phyloP scores from a whole-genome alignment of 495 filamentous ascomycete species.

The Copromyces sp. region DNA sequence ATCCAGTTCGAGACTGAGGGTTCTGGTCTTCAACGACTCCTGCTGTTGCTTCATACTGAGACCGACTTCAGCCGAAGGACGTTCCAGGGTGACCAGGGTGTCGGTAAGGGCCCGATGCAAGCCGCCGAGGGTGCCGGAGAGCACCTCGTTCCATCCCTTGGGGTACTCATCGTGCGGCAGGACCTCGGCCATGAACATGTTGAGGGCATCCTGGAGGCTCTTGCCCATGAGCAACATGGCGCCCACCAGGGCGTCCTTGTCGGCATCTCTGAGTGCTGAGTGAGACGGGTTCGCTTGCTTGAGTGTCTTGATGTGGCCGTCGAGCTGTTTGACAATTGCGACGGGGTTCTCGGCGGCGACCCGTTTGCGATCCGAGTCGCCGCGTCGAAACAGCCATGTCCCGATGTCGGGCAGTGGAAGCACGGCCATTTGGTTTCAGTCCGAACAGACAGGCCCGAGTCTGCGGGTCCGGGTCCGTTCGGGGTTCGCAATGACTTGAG shows the following conservation, averaged over 20 bases:
- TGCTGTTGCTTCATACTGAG: background rate
- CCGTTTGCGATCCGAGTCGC: slow-evolving; percentile 8
- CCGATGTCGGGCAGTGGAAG: slow-evolving; percentile 12
- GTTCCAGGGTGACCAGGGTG: slow-evolving; percentile 4
- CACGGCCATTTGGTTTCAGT: slow-evolving; percentile 7
- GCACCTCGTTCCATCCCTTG: slow-evolving; percentile 19
- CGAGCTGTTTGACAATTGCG: slow-evolving; percentile 16
- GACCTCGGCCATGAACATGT: slow-evolving; percentile 15
- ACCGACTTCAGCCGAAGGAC: background rate
- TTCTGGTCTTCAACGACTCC: background rate
- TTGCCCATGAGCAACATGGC: slow-evolving; percentile 19
- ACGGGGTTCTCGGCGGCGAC: slow-evolving; percentile 12
- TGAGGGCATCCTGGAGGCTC: slow-evolving; percentile 18
- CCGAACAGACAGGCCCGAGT: background rate
- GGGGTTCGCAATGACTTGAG: background rate
- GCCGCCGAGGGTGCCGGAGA: slow-evolving; percentile 21
- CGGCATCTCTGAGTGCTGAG: slow-evolving; percentile 13
- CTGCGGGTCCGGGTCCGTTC: background rate
- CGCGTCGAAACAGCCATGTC: slow-evolving; percentile 18
- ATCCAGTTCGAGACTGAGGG: background rate
- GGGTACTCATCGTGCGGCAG: slow-evolving; percentile 19
- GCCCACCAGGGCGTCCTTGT: slow-evolving; percentile 21
- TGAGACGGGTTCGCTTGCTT: slow-evolving; percentile 9
- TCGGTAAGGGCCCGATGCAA: slow-evolving; percentile 11
- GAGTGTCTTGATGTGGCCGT: slow-evolving; percentile 11